phyloP scores from a whole-genome alignment of 164 flowering plant genomes.

The Piper betle region DNA sequence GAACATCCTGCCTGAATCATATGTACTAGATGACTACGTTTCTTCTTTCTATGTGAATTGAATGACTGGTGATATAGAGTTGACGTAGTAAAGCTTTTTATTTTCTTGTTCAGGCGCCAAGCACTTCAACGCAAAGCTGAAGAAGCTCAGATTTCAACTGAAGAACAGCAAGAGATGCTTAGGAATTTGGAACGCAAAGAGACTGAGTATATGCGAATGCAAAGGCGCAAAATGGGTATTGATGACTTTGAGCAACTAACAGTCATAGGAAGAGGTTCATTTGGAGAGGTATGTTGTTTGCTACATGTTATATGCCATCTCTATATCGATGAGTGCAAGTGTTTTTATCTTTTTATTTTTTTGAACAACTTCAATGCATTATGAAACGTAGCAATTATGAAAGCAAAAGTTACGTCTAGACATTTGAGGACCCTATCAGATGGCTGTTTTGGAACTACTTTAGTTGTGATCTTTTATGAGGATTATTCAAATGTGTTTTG shows the following conservation, averaged over 20 bases:
- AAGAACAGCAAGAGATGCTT: constrained; percentile 72
- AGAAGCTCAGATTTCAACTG: constrained; percentile 55
- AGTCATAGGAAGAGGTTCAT: constrained; percentile 80
- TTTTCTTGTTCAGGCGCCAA: constrained; percentile 29
- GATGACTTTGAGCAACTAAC: constrained; percentile 80
- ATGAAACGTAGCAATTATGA: no score
- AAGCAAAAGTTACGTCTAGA: no score
- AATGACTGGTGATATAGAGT: no score
- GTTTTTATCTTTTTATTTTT: neutral
- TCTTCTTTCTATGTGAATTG: no score
- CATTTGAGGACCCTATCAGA: no score
- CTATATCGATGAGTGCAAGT: neutral
- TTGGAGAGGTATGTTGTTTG: constrained; percentile 56
- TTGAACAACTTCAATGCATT: no score
- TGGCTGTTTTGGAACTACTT: no score
- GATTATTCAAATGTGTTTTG: no score
- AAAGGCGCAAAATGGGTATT: constrained; percentile 79
- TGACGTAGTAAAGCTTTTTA: no score
- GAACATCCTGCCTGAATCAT: no score
- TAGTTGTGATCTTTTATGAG: no score
- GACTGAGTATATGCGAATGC: constrained; percentile 78
- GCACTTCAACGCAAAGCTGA: constrained; percentile 57
- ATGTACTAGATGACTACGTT: no score
- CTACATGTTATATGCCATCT: neutral
- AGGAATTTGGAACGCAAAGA: constrained; percentile 68